These are phyloP conservation scores for Thinopyrum obtusiflorum DNA, from an alignment of 202 grass and related monocot species.

Conservation along the genomic window DNA sequence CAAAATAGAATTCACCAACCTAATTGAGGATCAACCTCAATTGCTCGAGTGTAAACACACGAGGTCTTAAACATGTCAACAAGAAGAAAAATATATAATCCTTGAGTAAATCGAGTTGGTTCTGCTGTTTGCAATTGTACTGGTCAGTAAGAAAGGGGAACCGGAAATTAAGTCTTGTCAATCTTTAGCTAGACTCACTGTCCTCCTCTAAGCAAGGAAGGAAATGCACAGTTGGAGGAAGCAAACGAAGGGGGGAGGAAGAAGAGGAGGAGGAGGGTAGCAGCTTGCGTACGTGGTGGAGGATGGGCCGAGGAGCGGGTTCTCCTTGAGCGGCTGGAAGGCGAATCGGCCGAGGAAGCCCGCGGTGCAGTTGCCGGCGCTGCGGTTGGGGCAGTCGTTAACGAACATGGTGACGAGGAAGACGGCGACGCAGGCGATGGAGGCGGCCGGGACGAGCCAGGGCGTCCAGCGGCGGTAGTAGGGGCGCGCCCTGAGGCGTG, in stretches of 20 bases:
- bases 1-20: background rate
- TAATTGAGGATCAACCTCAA: background rate
- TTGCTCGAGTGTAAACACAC: background rate
- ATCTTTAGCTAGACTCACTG: background rate
- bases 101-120: background rate
- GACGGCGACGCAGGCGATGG: constrained; percentile 42
- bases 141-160: background rate
- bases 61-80: background rate
- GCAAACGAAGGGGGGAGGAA: background rate
- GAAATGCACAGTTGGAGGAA: background rate
- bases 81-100: too few species aligned
- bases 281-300: constrained; percentile 54
- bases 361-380: constrained; percentile 29
- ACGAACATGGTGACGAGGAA: constrained; percentile 72
- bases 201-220: background rate
- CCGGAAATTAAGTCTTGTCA: background rate
- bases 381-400: constrained; percentile 68
- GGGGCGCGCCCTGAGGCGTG: constrained; percentile 15
- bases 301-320: constrained; percentile 91
- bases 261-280: background rate
- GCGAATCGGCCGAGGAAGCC: constrained; percentile 69
- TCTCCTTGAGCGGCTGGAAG: constrained; percentile 80
- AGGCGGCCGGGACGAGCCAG: constrained; percentile 55
- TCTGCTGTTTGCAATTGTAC: background rate
- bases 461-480: constrained; percentile 59